Conservation (phyloP, 2,329 filamentous ascomycete species). For the Colletotrichum plurivorum region DNA sequence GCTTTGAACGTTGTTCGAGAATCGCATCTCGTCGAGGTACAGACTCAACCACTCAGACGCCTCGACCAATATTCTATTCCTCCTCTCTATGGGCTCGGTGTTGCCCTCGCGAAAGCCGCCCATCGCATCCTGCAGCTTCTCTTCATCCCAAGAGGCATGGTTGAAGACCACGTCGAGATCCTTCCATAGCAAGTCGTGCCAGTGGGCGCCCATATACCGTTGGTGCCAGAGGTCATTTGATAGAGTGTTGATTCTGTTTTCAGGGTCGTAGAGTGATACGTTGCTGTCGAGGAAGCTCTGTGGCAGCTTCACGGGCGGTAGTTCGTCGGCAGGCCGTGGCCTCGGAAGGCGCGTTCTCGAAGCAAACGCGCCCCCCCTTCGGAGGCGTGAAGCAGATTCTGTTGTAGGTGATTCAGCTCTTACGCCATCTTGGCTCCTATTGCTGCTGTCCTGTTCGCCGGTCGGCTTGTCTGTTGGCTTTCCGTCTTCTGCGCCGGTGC, state of each 20-base stretch:
- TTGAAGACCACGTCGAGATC: conserved; percentile 38
- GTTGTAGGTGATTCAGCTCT: conserved; percentile 12
- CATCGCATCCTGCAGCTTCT: conserved; percentile 26
- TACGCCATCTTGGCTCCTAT: conserved; percentile 22
- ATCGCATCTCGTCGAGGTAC: conserved; percentile 39
- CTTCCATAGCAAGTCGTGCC: conserved; percentile 41
- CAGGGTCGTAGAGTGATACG: conserved; percentile 57
- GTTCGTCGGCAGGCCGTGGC: conserved; percentile 52
- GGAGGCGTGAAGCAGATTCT: conserved; percentile 35
- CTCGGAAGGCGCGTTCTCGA: conserved; percentile 51
- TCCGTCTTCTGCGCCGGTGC: conserved; percentile 33
- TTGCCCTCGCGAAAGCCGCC: conserved; percentile 27
- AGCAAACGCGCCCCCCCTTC: conserved; percentile 41
- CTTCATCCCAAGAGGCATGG: conserved; percentile 36
- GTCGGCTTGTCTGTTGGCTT: conserved; percentile 40
- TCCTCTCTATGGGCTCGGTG: conserved; percentile 31
- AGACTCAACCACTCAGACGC: conserved; percentile 36
- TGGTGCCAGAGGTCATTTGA: conserved; percentile 40
- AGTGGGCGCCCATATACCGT: conserved; percentile 40
- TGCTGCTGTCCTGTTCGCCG: conserved; percentile 35
- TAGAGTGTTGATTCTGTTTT: conserved; percentile 41
- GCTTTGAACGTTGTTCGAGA: conserved; percentile 21
- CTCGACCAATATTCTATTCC: conserved; percentile 36
- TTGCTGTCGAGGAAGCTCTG: conserved; percentile 68
- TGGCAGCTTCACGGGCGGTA: conserved; percentile 70